phyloP scores from a whole-genome alignment of 768 basidiomycete species.

The Sarcodon sp. region DNA sequence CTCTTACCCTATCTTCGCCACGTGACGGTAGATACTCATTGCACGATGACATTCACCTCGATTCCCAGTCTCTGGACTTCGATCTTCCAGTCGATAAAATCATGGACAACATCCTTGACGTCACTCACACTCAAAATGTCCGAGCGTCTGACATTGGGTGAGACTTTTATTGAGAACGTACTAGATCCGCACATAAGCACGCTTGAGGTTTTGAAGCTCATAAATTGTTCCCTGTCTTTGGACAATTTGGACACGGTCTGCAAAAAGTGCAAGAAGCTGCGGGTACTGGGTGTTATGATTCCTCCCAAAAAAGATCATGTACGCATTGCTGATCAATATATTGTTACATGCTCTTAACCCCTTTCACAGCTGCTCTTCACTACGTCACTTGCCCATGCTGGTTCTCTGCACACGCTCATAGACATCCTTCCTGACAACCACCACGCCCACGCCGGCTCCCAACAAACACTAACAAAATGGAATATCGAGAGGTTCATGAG shows the following conservation, averaged over 20 bases:
- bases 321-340: constrained; percentile 8
- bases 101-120: constrained; percentile 22
- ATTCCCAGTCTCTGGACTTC: constrained; percentile 13
- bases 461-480: neutral
- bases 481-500: neutral
- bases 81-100: constrained; percentile 16
- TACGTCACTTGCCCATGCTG: neutral
- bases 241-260: constrained; percentile 29
- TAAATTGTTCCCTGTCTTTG: constrained; percentile 29
- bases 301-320: constrained; percentile 36
- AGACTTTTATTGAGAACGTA: constrained; percentile 28
- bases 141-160: constrained; percentile 26
- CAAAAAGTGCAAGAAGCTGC: constrained; percentile 28
- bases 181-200: constrained; percentile 26
- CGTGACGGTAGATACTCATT: constrained; percentile 40
- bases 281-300: constrained; percentile 36
- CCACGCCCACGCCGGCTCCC: neutral
- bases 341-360: neutral
- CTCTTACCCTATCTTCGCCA: constrained; percentile 30
- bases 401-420: constrained; percentile 1
- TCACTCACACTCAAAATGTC: constrained; percentile 27
- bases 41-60: constrained; percentile 12
- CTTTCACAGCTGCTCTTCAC: neutral
- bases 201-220: constrained; percentile 30
- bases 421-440: neutral